A percentile compares a stretch with the other conserved stretches of the same genome.
Conservation (phyloP, 2,329 filamentous ascomycete genomes). For the Colletotrichum sp. region DNA sequence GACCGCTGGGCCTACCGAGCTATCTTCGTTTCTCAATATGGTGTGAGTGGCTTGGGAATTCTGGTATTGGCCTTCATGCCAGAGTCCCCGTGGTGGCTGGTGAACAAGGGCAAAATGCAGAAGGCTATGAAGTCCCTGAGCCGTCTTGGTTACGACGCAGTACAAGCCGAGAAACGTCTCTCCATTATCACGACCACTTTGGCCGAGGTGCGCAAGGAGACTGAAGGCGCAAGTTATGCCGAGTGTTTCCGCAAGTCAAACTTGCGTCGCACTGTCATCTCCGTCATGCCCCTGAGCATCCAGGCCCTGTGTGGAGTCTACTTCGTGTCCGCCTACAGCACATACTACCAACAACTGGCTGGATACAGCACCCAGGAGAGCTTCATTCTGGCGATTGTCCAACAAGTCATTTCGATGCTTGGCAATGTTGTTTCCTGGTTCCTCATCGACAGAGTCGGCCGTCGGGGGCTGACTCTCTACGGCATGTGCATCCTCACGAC, state of each 20-base stretch:
- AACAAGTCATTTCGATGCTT: slow-evolving; percentile 26
- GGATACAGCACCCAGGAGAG: slow-evolving; percentile 38
- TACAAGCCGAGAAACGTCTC: slow-evolving; percentile 32
- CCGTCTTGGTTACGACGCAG: slow-evolving; percentile 32
- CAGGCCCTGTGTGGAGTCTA: slow-evolving; percentile 38
- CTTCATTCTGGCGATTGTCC: slow-evolving; percentile 41
- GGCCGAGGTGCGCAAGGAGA: slow-evolving; percentile 37
- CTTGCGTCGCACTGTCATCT: slow-evolving; percentile 43
- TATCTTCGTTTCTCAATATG: slow-evolving; percentile 18
- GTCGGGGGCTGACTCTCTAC: slow-evolving; percentile 34
- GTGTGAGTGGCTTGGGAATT: slow-evolving; percentile 12
- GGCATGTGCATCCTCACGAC: slow-evolving; percentile 31
- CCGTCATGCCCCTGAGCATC: slow-evolving; percentile 39
- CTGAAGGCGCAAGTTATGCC: slow-evolving; percentile 38
- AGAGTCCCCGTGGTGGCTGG: slow-evolving; percentile 48
- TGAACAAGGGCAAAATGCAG: slow-evolving; percentile 29
- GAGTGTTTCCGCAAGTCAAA: slow-evolving; percentile 46
- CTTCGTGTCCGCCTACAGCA: slow-evolving; percentile 42
- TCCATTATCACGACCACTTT: slow-evolving; percentile 35
- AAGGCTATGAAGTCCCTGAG: slow-evolving; percentile 26
- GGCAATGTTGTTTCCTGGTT: slow-evolving; percentile 37
- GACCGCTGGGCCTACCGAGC: slow-evolving; percentile 37
- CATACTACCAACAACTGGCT: slow-evolving; percentile 45
- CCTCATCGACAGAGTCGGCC: slow-evolving; percentile 35
- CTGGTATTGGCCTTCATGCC: slow-evolving; percentile 33